phyloP scores from a whole-genome alignment of 306 rosid genomes.

The Hippophae rhamnoides region DNA sequence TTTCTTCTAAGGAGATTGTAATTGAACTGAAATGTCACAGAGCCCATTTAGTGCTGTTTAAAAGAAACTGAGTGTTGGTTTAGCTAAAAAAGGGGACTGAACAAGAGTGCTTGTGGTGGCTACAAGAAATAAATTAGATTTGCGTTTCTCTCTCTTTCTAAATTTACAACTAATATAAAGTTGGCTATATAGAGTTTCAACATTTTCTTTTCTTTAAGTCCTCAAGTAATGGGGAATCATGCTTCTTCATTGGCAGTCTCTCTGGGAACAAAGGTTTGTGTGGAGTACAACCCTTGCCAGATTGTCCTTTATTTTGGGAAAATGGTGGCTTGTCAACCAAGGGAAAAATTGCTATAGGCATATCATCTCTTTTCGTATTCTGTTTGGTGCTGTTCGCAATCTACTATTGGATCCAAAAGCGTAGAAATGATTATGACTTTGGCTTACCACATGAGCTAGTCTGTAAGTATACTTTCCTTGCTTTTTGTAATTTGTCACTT shows the following conservation, averaged over 20 bases:
- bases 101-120: neutral
- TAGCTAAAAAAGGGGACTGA: neutral
- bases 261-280: conserved; percentile 77
- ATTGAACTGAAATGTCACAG: neutral
- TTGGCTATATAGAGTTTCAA: neutral
- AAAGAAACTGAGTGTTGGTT: no score
- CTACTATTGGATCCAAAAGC: conserved; percentile 60
- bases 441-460: conserved; percentile 79
- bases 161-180: neutral
- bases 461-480: conserved; percentile 48
- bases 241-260: conserved; percentile 42
- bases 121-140: neutral
- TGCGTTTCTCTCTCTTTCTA: neutral
- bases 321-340: conserved; percentile 55
- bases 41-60: no score
- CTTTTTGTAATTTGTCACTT: conserved; percentile 10
- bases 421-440: conserved; percentile 78
- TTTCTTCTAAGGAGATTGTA: neutral
- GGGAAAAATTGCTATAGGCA: conserved; percentile 72
- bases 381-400: conserved; percentile 43
- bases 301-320: conserved; percentile 82
- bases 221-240: no score
- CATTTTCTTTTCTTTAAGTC: neutral
- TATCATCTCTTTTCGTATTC: conserved; percentile 48
- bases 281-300: conserved; percentile 65